Evolutionary conservation across 2,329 filamentous ascomycete species (phyloP), one percentile per base, ranked within the genome.

Genomic region (Incumbomyces lentus): DNA sequence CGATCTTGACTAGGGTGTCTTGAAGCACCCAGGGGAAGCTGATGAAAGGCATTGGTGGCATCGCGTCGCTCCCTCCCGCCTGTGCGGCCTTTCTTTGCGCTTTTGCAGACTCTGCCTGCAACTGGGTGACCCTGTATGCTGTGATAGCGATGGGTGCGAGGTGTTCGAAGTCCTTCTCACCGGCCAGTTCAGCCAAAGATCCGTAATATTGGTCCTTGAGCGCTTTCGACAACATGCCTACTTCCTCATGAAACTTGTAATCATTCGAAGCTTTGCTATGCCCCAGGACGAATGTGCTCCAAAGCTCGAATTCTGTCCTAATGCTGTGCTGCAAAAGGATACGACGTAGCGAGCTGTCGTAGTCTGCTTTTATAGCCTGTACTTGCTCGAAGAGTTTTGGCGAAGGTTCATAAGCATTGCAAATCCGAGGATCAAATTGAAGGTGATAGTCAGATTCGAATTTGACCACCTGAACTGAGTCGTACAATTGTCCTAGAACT

Each of bases 21-120:
- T 80, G 73, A 53, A 96, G 94, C 1, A 96, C 69, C 92, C 92
- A 98, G 0, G 92, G 90, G 57, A 95, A 96, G 49, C 83, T 92
- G 56, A 95, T 92, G 7, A 96, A 69, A 0, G 92, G 90, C 72
- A 88, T 82, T 58, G 10, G 64, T 66, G 58, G 66, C 65, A 16
- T 59, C 16, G 22, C 40, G 49, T 53, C 17, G 48, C 33, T 18
- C 42, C 50, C 19, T 48, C 46, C 8, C 49, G 39, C 5, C 44
- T 42, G 6, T 44, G 49, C 26, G n/a, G 61, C 47, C 2, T 62
- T 61, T 31, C 68, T 68, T 55, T 79, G 74, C 16, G 68, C 63
- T 3, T 82, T 62, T 0, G 81, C 81, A 22, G 72, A 66, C 13
- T 72, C 70, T 29, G 85, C 73, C 59, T 94, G 81, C 44, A 82